Evolutionary conservation across 2,329 filamentous ascomycete species (phyloP), one percentile per base, ranked within the genome.

Genomic region (Hysterium pulicare): DNA sequence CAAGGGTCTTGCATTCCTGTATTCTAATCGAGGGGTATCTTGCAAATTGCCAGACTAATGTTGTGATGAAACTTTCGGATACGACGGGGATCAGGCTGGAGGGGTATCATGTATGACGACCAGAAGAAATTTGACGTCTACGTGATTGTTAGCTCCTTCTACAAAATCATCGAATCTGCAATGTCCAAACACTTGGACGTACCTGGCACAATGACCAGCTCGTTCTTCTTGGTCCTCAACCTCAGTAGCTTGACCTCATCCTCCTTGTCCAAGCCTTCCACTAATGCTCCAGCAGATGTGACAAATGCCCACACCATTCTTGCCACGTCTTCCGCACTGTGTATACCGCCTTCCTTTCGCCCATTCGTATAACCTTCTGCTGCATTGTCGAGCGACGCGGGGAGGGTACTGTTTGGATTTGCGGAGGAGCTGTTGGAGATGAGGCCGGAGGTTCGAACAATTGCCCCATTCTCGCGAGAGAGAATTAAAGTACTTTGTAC

Each of bases 61-160:
- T 28, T 3, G 19, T 9, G 19, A 37, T 38, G 5, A 16, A 22
- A 20, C 15, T 2, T 28, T 6, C 15, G 23, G 11, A 19, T 5
- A n/a, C 26, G 17, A 11, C 11, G 17, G 33, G 33, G 23, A 61
- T 63, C 86, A 57, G 19, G 81, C 82, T 7, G 81, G 77, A 30
- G 86, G 83, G n/a, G 86, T 89, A 61, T 90, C 87, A 68, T 91
- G 87, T 42, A 91, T 79, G 28, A 90, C 84, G 41, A 90, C 81
- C 28, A 91, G 75, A 35, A 93, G 73, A 66, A 87, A 94, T 59
- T 87, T 90, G 31, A 78, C 60, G 64, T 91, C 87, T 64, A 44
- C 20, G 13, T 20, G 5, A 3, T 16, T 20, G 20, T 28, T 17
- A 48, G 9, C 16, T 34, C 16, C 15, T 31, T 17, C n/a, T 10